Evolutionary conservation across 2,329 filamentous ascomycete species (phyloP), one percentile per base, ranked within the genome.

Genomic region (Epichloe sp.): DNA sequence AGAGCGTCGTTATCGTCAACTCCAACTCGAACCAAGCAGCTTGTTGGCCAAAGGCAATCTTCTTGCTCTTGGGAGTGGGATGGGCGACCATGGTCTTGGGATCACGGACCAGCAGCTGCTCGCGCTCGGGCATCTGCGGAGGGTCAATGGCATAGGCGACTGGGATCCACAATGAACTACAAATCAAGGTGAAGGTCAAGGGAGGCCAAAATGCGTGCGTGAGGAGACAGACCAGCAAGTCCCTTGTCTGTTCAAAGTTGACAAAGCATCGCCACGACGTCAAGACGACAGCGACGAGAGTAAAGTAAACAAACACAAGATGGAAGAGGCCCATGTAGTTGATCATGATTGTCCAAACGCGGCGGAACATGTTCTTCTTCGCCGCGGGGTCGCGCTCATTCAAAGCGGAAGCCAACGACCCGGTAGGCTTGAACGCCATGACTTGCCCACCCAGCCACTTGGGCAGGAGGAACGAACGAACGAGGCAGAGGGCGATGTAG

Each of bases 181-280:
- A 73, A 46, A 76, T 70, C 59, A 77, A 75, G 43, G 80, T 58
- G 65, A 78, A 81, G 0, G 77, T 75, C 43, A 81, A 0, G 79
- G 79, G 79, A 5, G 78, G 78, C 79, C 79, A 83, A 65, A 76
- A 77, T 12, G 77, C 77, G 60, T 82, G 78, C 0, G 78, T 80
- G 41, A 83, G 60, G 4, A 83, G 66, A 56, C 71, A 73, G 46
- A 75, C 59, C 15, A 80, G 65, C n/a, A 72, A 63, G 10, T 69
- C 66, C 55, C 64, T 64, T 36, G 65, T 62, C 4, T 62, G 59
- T 19, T 65, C 58, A 23, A 71, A 62, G 15, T 66, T 58, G 37
- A 66, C 60, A 57, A 76, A 72, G 61, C 72, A 76, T 52, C 73
- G 73, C 63, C 74, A 78, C 5, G 71, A 71, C 2, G 73, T 75